Percentiles rank a stretch among this genome's conserved stretches.
phyloP scores from a whole-genome alignment of 179 eudicot species.

The Vitellaria paradoxa region DNA sequence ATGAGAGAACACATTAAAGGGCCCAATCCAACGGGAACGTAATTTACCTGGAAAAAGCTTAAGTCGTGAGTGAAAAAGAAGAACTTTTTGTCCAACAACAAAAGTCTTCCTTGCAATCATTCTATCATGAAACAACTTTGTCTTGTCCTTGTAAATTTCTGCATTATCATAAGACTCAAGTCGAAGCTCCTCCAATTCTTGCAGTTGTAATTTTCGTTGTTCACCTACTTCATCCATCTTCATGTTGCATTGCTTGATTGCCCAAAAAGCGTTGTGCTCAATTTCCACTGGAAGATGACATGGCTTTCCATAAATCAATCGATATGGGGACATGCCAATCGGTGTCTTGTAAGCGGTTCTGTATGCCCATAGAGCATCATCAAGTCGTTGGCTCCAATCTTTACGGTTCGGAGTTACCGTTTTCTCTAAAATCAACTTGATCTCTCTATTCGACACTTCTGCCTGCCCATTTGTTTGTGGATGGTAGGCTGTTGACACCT shows the following conservation, averaged over 20 bases:
- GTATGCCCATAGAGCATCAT: conserved; percentile 5
- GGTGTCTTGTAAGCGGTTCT: conserved; percentile 1
- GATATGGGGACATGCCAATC: conserved; percentile 11
- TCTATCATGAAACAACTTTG: conserved; percentile 2
- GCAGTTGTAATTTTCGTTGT: conserved; percentile 6
- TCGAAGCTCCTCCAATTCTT: conserved; percentile 2
- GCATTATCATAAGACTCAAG: conserved; percentile 1
- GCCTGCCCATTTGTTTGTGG: not conserved
- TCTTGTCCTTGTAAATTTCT: conserved; percentile 10
- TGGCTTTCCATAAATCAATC: conserved; percentile 1
- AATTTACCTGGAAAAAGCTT: conserved; percentile 3
- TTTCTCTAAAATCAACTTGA: not conserved
- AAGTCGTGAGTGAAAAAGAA: not conserved
- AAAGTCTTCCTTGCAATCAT: not conserved
- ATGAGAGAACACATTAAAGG: not conserved
- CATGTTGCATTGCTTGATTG: conserved; percentile 11
- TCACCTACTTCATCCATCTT: not conserved
- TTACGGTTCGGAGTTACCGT: not conserved
- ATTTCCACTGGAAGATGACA: conserved; percentile 11
- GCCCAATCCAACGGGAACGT: conserved; percentile 2
- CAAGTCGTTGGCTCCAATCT: not conserved
- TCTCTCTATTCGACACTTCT: not conserved
- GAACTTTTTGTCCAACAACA: not conserved
- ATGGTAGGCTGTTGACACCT: not conserved
- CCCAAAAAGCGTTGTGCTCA: conserved; percentile 7